Evolutionary conservation across 2,329 filamentous ascomycete species (phyloP).

Genomic region (Arthroderma sp.): DNA sequence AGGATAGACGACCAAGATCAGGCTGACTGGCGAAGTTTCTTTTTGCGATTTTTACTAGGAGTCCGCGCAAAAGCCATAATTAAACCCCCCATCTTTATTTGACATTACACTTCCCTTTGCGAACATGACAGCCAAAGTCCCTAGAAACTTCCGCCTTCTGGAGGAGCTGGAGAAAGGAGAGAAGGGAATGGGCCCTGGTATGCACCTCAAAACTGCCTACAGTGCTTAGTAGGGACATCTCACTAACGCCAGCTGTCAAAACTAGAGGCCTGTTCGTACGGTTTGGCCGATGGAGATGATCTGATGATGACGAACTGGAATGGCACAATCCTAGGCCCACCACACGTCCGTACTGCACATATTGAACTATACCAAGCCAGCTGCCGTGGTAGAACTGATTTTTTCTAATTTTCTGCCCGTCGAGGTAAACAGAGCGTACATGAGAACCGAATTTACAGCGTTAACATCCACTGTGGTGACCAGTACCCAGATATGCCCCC

Average conservation of each 20-base stretch:
- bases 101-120: background rate
- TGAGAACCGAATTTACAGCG: conserved; percentile 97
- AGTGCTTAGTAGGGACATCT: background rate
- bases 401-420: background rate
- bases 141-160: conserved; percentile 88
- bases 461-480: conserved; percentile 89
- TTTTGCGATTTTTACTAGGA: background rate
- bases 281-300: conserved; percentile 85
- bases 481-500: conserved; percentile 84
- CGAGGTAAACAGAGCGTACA: conserved; percentile 60
- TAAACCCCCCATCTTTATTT: background rate
- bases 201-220: background rate
- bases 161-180: conserved; percentile 99
- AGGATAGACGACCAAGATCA: background rate
- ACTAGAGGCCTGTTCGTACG: conserved; percentile 89
- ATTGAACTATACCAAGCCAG: background rate
- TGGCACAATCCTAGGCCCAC: conserved; percentile 90
- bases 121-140: conserved; percentile 60
- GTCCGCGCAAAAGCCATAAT: background rate
- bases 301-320: conserved; percentile 98
- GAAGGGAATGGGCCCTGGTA: conserved; percentile 82
- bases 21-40: too few species aligned
- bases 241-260: conserved; percentile 3
- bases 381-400: background rate
- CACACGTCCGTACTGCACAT: conserved; percentile 58